Percentiles rank a stretch among this genome's conserved stretches.
These are phyloP conservation scores for Cutaneotrichosporon mucoides DNA, from an alignment of 1,284 basidiomycete genomes.

Conservation along the genomic window DNA sequence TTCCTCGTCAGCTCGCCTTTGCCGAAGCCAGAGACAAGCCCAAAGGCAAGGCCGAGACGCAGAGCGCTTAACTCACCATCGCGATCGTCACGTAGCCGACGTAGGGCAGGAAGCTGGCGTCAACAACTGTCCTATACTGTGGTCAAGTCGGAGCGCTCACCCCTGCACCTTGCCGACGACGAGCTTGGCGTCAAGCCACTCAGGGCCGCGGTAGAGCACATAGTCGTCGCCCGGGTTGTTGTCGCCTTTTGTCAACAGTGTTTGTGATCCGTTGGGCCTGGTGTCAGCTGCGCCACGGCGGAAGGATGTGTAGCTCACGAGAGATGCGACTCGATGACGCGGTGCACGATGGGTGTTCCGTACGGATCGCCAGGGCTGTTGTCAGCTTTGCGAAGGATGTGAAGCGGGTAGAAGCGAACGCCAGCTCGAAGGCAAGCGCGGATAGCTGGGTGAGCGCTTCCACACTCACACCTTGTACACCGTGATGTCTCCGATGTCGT, in stretches of 20 bases:
- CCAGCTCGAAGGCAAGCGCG: too few species aligned
- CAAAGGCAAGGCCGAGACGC: too few species aligned
- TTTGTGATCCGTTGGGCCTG: conserved; percentile 54
- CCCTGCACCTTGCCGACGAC: conserved; percentile 90
- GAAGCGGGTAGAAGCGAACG: too few species aligned
- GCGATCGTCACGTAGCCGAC: conserved; percentile 94
- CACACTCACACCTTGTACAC: conserved; percentile 87
- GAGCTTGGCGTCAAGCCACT: conserved; percentile 79
- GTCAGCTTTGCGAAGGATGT: background rate
- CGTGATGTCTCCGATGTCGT: conserved; percentile 88
- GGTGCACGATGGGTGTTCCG: conserved; percentile 91
- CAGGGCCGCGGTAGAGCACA: conserved; percentile 72
- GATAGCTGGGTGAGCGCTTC: too few species aligned
- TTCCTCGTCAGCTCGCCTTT: too few species aligned
- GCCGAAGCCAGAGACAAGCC: too few species aligned
- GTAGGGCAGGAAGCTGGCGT: conserved; percentile 75
- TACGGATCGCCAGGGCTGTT: conserved; percentile 55
- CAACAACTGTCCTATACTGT: background rate
- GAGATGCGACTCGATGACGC: conserved; percentile 78
- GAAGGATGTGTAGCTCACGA: background rate
- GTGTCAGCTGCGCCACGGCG: conserved; percentile 9
- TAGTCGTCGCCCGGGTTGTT: conserved; percentile 88
- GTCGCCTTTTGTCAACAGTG: conserved; percentile 90
- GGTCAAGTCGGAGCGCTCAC: conserved; percentile 53
- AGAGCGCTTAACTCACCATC: conserved; percentile 55